phyloP scores from a whole-genome alignment of 768 basidiomycete species.

The Daedalea quercina region DNA sequence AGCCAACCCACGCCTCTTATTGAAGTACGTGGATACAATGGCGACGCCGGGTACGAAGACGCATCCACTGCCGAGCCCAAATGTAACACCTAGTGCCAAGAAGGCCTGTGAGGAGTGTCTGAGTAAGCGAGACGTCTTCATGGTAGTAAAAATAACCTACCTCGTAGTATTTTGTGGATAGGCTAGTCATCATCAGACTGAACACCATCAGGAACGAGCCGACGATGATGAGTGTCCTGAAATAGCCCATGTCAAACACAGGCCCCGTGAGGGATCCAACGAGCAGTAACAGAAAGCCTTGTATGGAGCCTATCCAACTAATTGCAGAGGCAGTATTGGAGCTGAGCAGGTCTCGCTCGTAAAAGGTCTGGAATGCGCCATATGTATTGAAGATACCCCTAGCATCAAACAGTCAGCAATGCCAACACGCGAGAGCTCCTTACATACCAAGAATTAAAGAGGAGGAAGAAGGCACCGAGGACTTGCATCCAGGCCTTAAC shows the following conservation, averaged over 20 bases:
- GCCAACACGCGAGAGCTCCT: not conserved
- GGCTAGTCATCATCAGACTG: conserved; percentile 35
- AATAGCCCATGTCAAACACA: conserved; percentile 29
- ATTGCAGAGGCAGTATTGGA: conserved; percentile 11
- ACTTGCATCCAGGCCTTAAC: conserved; percentile 13
- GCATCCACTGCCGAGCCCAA: conserved; percentile 43
- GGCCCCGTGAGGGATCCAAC: conserved; percentile 15
- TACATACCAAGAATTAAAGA: conserved; percentile 14
- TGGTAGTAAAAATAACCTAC: conserved; percentile 27
- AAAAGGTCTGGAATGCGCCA: conserved; percentile 14
- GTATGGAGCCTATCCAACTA: conserved; percentile 22
- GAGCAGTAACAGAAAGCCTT: conserved; percentile 18
- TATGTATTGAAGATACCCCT: conserved; percentile 17
- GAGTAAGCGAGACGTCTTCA: not conserved
- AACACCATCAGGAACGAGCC: conserved; percentile 19
- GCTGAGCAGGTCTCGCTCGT: conserved; percentile 7
- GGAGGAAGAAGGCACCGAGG: conserved; percentile 9
- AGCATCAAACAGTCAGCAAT: not conserved
- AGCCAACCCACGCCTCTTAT: conserved; percentile 37
- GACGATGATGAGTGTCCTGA: conserved; percentile 9
- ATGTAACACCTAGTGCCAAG: conserved; percentile 48
- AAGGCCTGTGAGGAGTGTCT: conserved; percentile 31
- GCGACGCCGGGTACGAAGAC: conserved; percentile 43
- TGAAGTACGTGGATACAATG: conserved; percentile 49
- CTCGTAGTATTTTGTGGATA: conserved; percentile 30